These are phyloP conservation scores for Rhodotorula sp. DNA, from an alignment of 1,284 basidiomycete species.

Conservation along the genomic window DNA sequence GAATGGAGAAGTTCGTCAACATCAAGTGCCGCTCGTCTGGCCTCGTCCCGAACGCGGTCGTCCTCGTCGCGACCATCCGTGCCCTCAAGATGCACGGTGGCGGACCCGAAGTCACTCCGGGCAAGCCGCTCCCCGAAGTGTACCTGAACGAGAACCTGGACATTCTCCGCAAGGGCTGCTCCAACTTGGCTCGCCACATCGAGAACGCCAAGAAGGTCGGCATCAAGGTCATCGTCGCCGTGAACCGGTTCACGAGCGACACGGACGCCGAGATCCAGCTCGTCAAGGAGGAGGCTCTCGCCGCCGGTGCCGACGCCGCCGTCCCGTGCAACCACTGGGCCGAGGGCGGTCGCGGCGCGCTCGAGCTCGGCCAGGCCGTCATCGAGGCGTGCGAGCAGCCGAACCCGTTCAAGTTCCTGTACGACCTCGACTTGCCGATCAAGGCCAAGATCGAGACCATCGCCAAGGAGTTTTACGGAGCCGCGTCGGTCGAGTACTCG, in stretches of 20 bases:
- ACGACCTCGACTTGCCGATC: constrained; percentile 72
- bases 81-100: constrained; percentile 99
- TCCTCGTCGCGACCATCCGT: constrained; percentile 95
- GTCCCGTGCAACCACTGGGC: constrained; percentile 97
- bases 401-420: constrained; percentile 79
- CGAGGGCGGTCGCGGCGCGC: constrained; percentile 82
- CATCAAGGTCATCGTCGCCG: constrained; percentile 91
- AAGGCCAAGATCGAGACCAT: constrained; percentile 84
- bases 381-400: constrained; percentile 70
- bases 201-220: constrained; percentile 94
- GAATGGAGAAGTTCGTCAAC: constrained; percentile 84
- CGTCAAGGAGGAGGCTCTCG: constrained; percentile 73
- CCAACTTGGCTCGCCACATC: constrained; percentile 91
- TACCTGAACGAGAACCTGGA: constrained; percentile 93
- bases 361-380: constrained; percentile 81
- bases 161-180: constrained; percentile 85
- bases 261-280: constrained; percentile 85
- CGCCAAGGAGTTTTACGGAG: constrained; percentile 84
- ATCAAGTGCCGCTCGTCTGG: constrained; percentile 97
- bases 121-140: constrained; percentile 87
- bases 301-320: constrained; percentile 89
- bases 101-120: constrained; percentile 93
- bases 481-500: constrained; percentile 66
- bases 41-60: constrained; percentile 85
- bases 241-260: constrained; percentile 94